Evolutionary conservation across 768 basidiomycete species (phyloP).

Genomic region (Pulveroboletus frians): DNA sequence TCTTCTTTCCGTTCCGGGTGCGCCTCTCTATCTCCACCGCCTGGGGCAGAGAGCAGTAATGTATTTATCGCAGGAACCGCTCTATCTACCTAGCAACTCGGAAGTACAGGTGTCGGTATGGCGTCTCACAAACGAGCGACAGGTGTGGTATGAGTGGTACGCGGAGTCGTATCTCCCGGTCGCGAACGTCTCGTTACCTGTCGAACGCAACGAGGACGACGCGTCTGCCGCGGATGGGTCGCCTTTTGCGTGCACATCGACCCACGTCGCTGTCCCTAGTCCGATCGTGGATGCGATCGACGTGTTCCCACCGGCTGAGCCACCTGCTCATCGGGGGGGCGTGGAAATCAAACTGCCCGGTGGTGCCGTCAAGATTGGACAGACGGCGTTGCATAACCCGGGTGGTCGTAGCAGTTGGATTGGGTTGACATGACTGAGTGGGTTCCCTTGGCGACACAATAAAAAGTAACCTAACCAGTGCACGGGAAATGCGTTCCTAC

Average conservation of each 20-base stretch:
- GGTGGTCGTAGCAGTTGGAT: conserved; percentile 91
- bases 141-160: conserved; percentile 99
- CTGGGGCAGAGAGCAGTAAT: neutral
- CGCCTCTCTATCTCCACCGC: conserved; percentile 19
- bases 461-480: neutral
- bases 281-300: conserved; percentile 70
- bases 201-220: conserved; percentile 19
- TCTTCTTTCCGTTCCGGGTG: conserved; percentile 93
- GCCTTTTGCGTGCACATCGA: conserved; percentile 27
- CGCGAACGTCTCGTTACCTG: conserved; percentile 30
- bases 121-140: conserved; percentile 83
- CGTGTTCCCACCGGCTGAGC: conserved; percentile 24
- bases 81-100: conserved; percentile 88
- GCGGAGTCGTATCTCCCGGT: conserved; percentile 87
- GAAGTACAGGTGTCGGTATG: conserved; percentile 93
- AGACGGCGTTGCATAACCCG: conserved; percentile 89
- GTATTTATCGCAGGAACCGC: conserved; percentile 59
- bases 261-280: conserved; percentile 43
- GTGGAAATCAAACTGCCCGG: conserved; percentile 24
- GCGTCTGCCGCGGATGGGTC: conserved; percentile 14
- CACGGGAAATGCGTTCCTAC: too few species aligned
- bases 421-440: conserved; percentile 43
- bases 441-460: neutral
- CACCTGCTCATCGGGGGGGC: conserved; percentile 6
- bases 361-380: conserved; percentile 82